phyloP scores from a whole-genome alignment of 1,284 basidiomycete genomes.

The Heimioporus punctisporus region DNA sequence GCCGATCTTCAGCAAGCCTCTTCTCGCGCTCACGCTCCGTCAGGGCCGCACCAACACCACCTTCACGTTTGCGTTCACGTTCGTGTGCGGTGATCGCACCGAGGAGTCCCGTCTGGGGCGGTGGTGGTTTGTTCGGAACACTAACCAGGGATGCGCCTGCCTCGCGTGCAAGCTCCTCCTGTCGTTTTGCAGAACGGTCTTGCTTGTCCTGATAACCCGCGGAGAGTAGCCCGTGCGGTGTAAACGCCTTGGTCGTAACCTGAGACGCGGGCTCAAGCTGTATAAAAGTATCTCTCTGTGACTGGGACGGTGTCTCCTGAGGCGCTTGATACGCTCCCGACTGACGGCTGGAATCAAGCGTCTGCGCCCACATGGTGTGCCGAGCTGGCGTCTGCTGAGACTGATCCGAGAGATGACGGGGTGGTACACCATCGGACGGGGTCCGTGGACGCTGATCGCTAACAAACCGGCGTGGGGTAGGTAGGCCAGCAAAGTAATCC shows the following conservation, averaged over 20 bases:
- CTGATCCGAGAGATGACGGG: constrained; percentile 51
- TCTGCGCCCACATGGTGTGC: constrained; percentile 84
- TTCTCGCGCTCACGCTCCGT: constrained; percentile 96
- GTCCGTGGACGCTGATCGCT: constrained; percentile 48
- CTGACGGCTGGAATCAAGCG: constrained; percentile 71
- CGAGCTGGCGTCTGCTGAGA: constrained; percentile 52
- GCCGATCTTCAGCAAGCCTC: constrained; percentile 87
- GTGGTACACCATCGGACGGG: constrained; percentile 42
- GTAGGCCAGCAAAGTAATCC: constrained; percentile 16
- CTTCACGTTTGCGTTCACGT: constrained; percentile 91
- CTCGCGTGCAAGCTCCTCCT: constrained; percentile 93
- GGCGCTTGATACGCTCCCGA: constrained; percentile 39
- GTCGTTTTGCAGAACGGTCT: constrained; percentile 93
- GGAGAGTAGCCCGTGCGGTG: constrained; percentile 92
- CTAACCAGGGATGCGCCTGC: constrained; percentile 91
- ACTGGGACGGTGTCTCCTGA: constrained; percentile 33
- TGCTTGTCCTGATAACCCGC: constrained; percentile 96
- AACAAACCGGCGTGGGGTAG: constrained; percentile 40
- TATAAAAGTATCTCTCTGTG: constrained; percentile 74
- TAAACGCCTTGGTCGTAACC: constrained; percentile 90
- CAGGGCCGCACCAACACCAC: constrained; percentile 92
- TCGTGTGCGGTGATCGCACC: constrained; percentile 97
- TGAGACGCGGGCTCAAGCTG: constrained; percentile 77
- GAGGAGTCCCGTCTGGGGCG: constrained; percentile 94
- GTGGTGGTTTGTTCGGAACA: constrained; percentile 92